Evolutionary conservation across 2,329 filamentous ascomycete genomes (phyloP), one percentile per base, ranked within the genome.

Genomic region (Aspergillus sp.): DNA sequence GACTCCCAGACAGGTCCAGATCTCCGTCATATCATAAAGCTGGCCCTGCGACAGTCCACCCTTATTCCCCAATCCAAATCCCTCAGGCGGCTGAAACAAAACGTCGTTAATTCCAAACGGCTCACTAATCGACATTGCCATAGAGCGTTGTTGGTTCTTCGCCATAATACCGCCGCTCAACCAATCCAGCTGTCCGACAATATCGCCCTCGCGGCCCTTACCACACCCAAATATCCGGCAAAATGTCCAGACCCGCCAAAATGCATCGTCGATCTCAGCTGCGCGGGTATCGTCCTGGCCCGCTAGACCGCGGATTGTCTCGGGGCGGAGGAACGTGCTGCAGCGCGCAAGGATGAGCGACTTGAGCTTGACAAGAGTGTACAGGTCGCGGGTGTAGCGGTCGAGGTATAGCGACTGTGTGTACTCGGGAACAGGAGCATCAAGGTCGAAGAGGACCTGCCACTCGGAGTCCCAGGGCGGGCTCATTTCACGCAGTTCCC

Each of bases 241-340:
- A 70, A 88, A 88, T 0, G 82, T 85, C 85, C 85, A 87, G 31
- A 88, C 82, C 2, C 85, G 81, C 84, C 84, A 88, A 48, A 88
- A 79, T 0, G 85, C 85, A 68, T 86, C 80, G 57, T 87, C 82
- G 25, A 87, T 77, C 56, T 84, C 80, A 41, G 76, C 74, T 1
- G 81, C 77, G 8, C 79, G 76, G 2, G 70, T 64, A 8, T 77
- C 73, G 44, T 79, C 76, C 19, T 76, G 69, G 4, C 80, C 81
- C 1, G 79, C 74, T 3, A 88, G 75, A 2, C 83, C 84, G 21
- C 74, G 71, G 6, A 82, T 76, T 0, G 85, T 87, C 55, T 85
- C 82, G 1, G 77, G 78, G 8, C 84, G 82, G 27, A 87, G 74
- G 59, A 84, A 84, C 0, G 80, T 79, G 59, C 82, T 76, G 61